These are phyloP conservation scores for Omphalea diandra DNA, from an alignment of 441 rosid species.

Conservation along the genomic window DNA sequence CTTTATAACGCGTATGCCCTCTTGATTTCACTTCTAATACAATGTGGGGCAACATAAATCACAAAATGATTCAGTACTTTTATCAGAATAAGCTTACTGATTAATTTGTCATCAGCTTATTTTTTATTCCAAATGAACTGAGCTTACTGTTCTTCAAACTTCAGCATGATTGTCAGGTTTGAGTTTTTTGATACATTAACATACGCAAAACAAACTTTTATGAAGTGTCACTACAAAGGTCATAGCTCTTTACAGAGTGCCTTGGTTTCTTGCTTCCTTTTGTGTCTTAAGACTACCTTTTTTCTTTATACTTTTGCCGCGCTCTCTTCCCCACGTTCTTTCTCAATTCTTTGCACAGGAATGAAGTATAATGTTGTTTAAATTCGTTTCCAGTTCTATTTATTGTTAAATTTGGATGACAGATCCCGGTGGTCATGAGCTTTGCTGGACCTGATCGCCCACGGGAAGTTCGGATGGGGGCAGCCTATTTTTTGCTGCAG, in stretches of 20 bases:
- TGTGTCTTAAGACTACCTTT: background rate
- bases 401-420: conserved; percentile 31
- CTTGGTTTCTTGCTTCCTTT: background rate
- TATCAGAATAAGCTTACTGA: background rate
- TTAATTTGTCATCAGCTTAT: background rate
- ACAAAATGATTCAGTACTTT: background rate
- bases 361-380: background rate
- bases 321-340: background rate
- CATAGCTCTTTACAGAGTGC: background rate
- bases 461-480: conserved; percentile 92
- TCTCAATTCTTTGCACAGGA: background rate
- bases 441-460: conserved; percentile 80
- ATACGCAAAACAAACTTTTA: background rate
- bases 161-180: background rate
- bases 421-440: conserved; percentile 87
- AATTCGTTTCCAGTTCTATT: conserved; percentile 8
- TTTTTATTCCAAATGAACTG: background rate
- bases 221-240: background rate
- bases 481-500: conserved; percentile 92
- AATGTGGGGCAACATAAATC: background rate
- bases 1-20: background rate
- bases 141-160: background rate
- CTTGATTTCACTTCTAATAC: background rate
- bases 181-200: conserved; percentile 9
- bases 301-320: background rate